Conservation (phyloP, 768 basidiomycete species). For the Tulasnella sp. region DNA sequence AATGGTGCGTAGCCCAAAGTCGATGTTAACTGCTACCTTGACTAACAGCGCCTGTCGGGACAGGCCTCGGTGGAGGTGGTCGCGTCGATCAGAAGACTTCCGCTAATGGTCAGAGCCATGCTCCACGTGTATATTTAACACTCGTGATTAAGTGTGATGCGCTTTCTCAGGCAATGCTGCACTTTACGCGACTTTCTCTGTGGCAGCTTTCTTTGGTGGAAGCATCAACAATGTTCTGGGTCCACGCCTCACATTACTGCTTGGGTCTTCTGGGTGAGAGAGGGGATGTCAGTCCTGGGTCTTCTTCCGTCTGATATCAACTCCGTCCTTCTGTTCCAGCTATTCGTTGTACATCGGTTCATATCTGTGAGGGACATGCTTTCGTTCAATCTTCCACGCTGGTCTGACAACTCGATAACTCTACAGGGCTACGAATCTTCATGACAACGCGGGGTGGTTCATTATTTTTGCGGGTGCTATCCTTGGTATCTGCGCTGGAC, state of each 20-base stretch:
- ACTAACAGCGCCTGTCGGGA: neutral
- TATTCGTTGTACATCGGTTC: conserved; percentile 45
- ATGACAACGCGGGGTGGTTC: conserved; percentile 44
- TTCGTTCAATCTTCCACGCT: neutral
- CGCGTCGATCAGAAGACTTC: conserved; percentile 62
- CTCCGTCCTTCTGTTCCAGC: neutral
- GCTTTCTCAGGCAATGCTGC: conserved; percentile 46
- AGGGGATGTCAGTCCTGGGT: neutral
- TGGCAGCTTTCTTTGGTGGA: conserved; percentile 61
- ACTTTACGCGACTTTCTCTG: conserved; percentile 61
- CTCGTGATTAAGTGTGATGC: neutral
- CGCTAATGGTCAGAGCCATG: conserved; percentile 52
- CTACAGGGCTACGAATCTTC: conserved; percentile 23
- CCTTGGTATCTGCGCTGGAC: conserved; percentile 50
- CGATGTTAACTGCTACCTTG: neutral
- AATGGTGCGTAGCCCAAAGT: conserved; percentile 18
- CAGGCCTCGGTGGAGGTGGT: conserved; percentile 70
- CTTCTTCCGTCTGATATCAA: neutral
- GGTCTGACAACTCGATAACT: conserved; percentile 40
- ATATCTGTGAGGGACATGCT: conserved; percentile 22
- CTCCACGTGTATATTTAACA: conserved; percentile 15
- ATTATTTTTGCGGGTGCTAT: conserved; percentile 50
- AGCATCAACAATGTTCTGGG: conserved; percentile 70
- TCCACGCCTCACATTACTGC: conserved; percentile 47
- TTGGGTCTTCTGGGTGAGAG: conserved; percentile 52